These are phyloP conservation scores for Podospora sp. DNA, from an alignment of 495 filamentous ascomycete species.

Conservation along the genomic window DNA sequence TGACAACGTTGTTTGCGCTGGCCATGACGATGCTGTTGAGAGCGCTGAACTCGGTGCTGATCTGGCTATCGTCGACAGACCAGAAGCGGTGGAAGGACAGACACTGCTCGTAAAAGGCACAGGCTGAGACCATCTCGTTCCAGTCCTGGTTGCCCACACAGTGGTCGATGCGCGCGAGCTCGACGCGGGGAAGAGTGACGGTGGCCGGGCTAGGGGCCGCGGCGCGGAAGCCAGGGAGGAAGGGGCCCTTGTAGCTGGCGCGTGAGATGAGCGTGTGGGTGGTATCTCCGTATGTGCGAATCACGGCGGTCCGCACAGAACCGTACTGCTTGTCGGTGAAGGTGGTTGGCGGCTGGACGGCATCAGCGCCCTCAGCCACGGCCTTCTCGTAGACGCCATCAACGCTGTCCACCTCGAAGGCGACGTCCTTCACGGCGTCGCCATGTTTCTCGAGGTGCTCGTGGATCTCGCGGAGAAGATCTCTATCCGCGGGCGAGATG, in stretches of 20 bases:
- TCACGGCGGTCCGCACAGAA: slow-evolving; percentile 67
- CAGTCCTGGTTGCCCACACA: slow-evolving; percentile 95
- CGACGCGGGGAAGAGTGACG: slow-evolving; percentile 58
- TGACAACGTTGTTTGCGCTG: slow-evolving; percentile 72
- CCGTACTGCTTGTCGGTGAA: slow-evolving; percentile 57
- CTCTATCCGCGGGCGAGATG: slow-evolving; percentile 56
- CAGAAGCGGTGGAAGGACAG: slow-evolving; percentile 96
- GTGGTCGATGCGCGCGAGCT: slow-evolving; percentile 77
- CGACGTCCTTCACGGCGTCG: slow-evolving; percentile 88
- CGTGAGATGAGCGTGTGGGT: slow-evolving; percentile 85
- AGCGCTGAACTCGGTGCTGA: slow-evolving; percentile 87
- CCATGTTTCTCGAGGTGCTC: slow-evolving; percentile 78
- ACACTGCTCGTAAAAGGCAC: slow-evolving; percentile 84
- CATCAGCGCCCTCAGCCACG: slow-evolving; percentile 66
- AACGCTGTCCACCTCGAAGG: slow-evolving; percentile 87
- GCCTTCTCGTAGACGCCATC: slow-evolving; percentile 72
- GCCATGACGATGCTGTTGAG: slow-evolving; percentile 87
- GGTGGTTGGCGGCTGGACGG: slow-evolving; percentile 59
- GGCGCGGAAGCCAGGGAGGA: slow-evolving; percentile 80
- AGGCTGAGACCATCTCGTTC: slow-evolving; percentile 81
- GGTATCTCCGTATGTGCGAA: slow-evolving; percentile 88
- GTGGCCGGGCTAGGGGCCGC: slow-evolving; percentile 27
- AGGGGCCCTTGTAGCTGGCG: slow-evolving; percentile 64
- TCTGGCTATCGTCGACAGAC: slow-evolving; percentile 84
- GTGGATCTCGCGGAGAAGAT: slow-evolving; percentile 68